These are phyloP conservation scores for Solanum bulbocastanum DNA, from an alignment of 257 asterid genomes.

Conservation along the genomic window DNA sequence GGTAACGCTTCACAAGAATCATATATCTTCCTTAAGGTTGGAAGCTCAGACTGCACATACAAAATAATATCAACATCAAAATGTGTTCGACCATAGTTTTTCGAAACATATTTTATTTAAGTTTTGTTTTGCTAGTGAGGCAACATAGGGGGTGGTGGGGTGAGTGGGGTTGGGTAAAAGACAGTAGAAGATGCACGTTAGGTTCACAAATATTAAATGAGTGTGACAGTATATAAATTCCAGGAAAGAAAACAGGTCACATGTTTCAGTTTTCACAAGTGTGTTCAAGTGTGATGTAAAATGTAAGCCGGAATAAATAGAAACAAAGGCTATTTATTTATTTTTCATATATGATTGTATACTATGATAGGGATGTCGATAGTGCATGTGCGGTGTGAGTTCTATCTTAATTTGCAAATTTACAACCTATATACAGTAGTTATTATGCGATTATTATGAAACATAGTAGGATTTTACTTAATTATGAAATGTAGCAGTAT, in stretches of 20 bases:
- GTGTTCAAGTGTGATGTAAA: not conserved
- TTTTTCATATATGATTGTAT: not conserved
- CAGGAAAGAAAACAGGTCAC: not conserved
- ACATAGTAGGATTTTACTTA: not conserved
- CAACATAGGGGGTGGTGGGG: not conserved
- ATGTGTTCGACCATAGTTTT: not conserved
- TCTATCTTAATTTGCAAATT: not conserved
- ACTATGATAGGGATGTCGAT: not conserved
- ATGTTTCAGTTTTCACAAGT: not conserved
- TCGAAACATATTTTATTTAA: not conserved
- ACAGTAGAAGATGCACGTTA: not conserved
- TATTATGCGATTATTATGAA: not conserved
- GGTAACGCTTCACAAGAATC: slow-evolving; percentile 40
- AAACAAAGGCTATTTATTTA: not conserved
- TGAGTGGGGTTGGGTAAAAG: not conserved
- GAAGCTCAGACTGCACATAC: slow-evolving; percentile 40
- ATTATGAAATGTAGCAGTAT: not conserved
- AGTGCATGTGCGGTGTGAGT: not conserved
- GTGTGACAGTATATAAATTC: not conserved
- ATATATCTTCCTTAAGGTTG: slow-evolving; percentile 29
- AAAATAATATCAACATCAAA: not conserved
- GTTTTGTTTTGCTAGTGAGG: not conserved
- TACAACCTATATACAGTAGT: not conserved
- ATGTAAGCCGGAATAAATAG: too few relatives aligned
- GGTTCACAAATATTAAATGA: not conserved